phyloP scores from a whole-genome alignment of 1,139 yeast species.

The Debaryomyces psychrophilus region DNA sequence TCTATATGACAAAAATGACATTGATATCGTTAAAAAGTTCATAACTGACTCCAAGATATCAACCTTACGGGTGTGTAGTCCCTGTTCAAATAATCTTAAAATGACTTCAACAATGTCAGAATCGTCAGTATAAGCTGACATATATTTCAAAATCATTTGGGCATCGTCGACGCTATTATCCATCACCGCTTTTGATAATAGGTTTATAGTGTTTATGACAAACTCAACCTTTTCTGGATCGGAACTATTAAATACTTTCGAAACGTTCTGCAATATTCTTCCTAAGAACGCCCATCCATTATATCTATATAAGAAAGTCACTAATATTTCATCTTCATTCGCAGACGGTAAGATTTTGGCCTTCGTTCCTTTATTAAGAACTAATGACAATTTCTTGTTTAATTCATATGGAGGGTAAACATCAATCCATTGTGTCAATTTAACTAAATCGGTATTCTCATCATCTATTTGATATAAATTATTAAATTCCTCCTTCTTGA shows the following conservation, averaged over 20 bases:
- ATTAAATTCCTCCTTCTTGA: conserved; percentile 41
- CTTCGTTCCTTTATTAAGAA: conserved; percentile 57
- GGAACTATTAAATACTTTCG: conserved; percentile 40
- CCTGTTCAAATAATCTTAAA: conserved; percentile 67
- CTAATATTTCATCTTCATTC: conserved; percentile 49
- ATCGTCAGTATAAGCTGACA: conserved; percentile 63
- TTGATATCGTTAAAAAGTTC: conserved; percentile 53
- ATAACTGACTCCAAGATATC: conserved; percentile 51
- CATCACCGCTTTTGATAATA: conserved; percentile 53
- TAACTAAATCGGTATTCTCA: conserved; percentile 54
- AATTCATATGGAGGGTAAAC: conserved; percentile 55
- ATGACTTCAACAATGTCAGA: conserved; percentile 72
- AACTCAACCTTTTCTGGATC: conserved; percentile 40
- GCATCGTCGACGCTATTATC: conserved; percentile 46
- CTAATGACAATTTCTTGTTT: conserved; percentile 46
- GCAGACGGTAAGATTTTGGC: conserved; percentile 67
- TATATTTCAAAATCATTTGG: conserved; percentile 52
- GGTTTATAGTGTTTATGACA: conserved; percentile 51
- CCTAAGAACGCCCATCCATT: conserved; percentile 91
- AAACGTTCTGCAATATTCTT: conserved; percentile 67
- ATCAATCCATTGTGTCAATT: conserved; percentile 42
- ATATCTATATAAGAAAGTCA: conserved; percentile 71
- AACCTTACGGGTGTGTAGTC: conserved; percentile 59
- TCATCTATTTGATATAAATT: conserved; percentile 51
- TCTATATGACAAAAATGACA: conserved; percentile 57